Evolutionary conservation across 2,329 filamentous ascomycete genomes (phyloP).

Genomic region (Cercospora brassicicola): DNA sequence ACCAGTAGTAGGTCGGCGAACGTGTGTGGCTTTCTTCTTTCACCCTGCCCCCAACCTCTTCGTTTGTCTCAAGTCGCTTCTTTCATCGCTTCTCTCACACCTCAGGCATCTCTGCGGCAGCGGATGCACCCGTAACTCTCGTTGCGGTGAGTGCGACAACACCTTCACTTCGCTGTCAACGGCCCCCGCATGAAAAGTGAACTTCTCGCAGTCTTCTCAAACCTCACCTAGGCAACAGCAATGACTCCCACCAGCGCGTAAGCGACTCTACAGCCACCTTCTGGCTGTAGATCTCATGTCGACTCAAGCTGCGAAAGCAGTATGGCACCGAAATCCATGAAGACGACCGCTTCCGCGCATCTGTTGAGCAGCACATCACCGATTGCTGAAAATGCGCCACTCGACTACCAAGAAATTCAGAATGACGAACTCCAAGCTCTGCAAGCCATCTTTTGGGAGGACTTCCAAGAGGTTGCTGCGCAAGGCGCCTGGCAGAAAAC

Average conservation of each 20-base stretch:
- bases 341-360: constrained; percentile 31
- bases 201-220: not conserved
- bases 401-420: constrained; percentile 80
- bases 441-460: constrained; percentile 84
- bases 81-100: not conserved
- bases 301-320: constrained; percentile 10
- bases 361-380: constrained; percentile 25
- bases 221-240: not conserved
- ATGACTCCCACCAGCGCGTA: constrained; percentile 7
- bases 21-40: not conserved
- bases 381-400: constrained; percentile 38
- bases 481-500: constrained; percentile 82
- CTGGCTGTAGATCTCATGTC: constrained; percentile 8
- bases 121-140: not conserved
- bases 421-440: constrained; percentile 83
- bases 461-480: constrained; percentile 71
- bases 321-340: constrained; percentile 52
- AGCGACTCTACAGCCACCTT: constrained; percentile 4
- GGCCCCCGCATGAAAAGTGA: not conserved
- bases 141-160: constrained; percentile 3
- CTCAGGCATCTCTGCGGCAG: not conserved
- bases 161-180: constrained; percentile 5
- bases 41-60: not conserved
- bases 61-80: not conserved
- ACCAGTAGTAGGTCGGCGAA: not conserved